A percentile compares a stretch with the other conserved stretches of the same genome.
phyloP scores from a whole-genome alignment of 345 rosid genomes.

The Tarenaya hassleriana region DNA sequence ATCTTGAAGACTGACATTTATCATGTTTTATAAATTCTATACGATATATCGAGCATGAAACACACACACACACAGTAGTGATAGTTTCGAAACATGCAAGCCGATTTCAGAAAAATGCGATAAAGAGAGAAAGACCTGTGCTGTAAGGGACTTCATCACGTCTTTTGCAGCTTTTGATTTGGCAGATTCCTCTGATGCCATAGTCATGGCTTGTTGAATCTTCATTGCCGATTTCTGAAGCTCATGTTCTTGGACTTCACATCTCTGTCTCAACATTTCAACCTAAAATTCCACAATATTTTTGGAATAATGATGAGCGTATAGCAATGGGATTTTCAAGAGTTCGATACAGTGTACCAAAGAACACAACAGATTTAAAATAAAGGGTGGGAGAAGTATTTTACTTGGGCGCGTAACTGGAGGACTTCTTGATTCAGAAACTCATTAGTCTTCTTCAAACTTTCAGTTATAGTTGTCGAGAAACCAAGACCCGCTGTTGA shows the following conservation, averaged over 20 bases:
- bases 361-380: background rate
- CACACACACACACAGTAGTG: background rate
- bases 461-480: conserved; percentile 67
- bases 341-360: background rate
- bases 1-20: background rate
- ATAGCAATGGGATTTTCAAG: background rate
- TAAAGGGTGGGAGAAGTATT: background rate
- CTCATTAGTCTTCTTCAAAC: conserved; percentile 92
- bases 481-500: conserved; percentile 72
- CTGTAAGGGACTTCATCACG: conserved; percentile 86
- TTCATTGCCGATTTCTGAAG: conserved; percentile 71
- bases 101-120: background rate
- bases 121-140: conserved; percentile 50
- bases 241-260: conserved; percentile 82
- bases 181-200: conserved; percentile 74
- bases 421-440: conserved; percentile 86
- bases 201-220: conserved; percentile 67
- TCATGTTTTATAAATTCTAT: background rate
- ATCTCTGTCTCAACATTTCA: conserved; percentile 65
- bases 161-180: conserved; percentile 92
- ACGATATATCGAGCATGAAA: background rate
- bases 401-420: conserved; percentile 86
- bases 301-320: background rate
- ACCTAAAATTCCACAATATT: conserved; percentile 43
- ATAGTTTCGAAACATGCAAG: background rate